phyloP scores from a whole-genome alignment of 352 stramenopile genomes.

The Phytophthora cactorum region DNA sequence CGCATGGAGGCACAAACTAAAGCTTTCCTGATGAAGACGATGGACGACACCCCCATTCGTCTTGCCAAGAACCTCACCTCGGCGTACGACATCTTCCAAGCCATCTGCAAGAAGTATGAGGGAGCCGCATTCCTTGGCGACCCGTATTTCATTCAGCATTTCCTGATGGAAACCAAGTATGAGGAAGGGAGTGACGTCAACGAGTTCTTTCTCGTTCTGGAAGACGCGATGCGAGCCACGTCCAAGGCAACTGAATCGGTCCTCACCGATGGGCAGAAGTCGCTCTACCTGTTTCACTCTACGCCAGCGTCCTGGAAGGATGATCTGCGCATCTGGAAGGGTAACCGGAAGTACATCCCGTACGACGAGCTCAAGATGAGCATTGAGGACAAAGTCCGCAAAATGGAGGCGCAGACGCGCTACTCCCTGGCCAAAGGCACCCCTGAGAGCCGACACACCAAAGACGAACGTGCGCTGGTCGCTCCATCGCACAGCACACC shows the following conservation, averaged over 20 bases:
- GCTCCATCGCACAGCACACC: neutral
- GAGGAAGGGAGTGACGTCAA: slow-evolving; percentile 3
- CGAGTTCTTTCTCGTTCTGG: slow-evolving; percentile 3
- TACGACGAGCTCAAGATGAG: neutral
- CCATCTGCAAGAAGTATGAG: slow-evolving; percentile 10
- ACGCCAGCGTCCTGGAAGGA: slow-evolving; percentile 4
- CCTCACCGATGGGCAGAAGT: slow-evolving; percentile 6
- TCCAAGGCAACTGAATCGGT: slow-evolving; percentile 16
- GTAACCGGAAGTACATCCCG: neutral
- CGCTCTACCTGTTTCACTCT: slow-evolving; percentile 2
- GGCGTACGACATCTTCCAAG: slow-evolving; percentile 12
- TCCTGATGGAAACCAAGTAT: slow-evolving; percentile 3
- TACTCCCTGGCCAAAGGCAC: neutral
- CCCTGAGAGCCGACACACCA: neutral
- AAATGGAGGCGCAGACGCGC: neutral
- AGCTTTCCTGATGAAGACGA: neutral
- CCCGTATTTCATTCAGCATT: slow-evolving; percentile 7
- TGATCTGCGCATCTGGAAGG: neutral
- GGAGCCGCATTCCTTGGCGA: neutral
- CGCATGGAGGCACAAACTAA: slow-evolving; percentile 21
- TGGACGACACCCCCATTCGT: slow-evolving; percentile 18
- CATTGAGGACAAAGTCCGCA: neutral
- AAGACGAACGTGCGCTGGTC: neutral
- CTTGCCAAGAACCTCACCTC: slow-evolving; percentile 16
- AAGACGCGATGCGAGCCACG: slow-evolving; percentile 1